A percentile compares a stretch with the other conserved stretches of the same genome.
Conservation (phyloP, 1,284 basidiomycete genomes). For the Agaricales sp. region DNA sequence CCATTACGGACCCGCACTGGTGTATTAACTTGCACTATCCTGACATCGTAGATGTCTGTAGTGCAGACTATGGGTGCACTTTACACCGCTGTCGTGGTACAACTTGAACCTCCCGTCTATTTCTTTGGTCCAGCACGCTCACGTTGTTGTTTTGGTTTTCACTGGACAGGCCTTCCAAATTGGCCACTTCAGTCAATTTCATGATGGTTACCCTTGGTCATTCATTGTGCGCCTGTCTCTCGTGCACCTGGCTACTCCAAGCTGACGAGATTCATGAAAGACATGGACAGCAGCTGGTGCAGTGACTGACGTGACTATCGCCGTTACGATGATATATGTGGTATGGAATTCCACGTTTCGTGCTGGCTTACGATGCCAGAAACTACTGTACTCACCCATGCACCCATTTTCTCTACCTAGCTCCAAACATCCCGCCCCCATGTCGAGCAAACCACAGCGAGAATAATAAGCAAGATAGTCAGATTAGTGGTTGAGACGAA, state of each 20-base stretch:
- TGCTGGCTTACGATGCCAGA: neutral
- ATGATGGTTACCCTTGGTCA: neutral
- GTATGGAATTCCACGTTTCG: neutral
- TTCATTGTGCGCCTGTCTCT: no score
- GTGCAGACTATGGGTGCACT: neutral
- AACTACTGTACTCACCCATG: neutral
- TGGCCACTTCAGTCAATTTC: neutral
- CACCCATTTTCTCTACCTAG: neutral
- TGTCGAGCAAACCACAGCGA: neutral
- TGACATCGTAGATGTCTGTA: neutral
- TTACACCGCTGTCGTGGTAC: neutral
- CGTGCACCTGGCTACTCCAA: no score
- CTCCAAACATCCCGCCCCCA: neutral
- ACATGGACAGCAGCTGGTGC: neutral
- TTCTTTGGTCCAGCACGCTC: no score
- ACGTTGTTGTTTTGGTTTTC: no score
- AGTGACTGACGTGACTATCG: neutral
- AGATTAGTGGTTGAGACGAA: neutral
- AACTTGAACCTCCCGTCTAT: neutral
- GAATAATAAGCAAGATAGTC: neutral
- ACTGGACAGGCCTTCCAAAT: neutral
- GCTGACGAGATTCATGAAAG: no score
- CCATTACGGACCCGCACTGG: no score
- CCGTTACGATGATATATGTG: neutral
- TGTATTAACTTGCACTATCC: no score